Evolutionary conservation across 176 grass and related monocot species (phyloP).

Genomic region (Pharus latifolius): DNA sequence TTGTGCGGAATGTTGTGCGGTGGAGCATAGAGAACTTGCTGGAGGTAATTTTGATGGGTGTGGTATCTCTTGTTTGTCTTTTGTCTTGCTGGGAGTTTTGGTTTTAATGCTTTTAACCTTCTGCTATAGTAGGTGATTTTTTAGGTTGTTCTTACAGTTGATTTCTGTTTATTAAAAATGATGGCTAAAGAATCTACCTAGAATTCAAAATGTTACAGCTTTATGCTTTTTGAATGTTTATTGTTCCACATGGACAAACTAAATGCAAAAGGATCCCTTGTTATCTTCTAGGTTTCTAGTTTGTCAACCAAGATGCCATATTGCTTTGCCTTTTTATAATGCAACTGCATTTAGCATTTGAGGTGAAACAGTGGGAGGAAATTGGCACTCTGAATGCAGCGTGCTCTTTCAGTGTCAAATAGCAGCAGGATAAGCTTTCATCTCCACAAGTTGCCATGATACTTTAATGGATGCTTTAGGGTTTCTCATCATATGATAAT

Average conservation of each 20-base stretch:
- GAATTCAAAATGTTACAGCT: background rate
- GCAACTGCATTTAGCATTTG: background rate
- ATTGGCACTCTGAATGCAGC: background rate
- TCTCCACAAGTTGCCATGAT: background rate
- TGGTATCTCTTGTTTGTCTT: background rate
- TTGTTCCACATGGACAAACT: background rate
- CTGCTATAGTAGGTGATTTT: background rate
- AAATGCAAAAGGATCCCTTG: background rate
- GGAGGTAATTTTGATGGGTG: slow-evolving; percentile 42
- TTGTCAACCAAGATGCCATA: background rate
- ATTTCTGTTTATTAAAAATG: background rate
- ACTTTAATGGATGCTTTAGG: background rate
- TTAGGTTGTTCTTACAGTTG: background rate
- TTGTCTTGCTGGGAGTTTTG: background rate
- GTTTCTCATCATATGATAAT: background rate
- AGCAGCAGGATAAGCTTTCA: background rate
- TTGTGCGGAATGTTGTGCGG: slow-evolving; percentile 78
- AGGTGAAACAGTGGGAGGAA: background rate
- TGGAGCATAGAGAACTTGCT: slow-evolving; percentile 82
- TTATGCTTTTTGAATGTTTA: background rate
- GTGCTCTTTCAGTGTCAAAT: background rate
- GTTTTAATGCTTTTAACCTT: background rate
- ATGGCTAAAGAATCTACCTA: background rate
- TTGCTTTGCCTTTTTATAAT: background rate
- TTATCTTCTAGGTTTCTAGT: background rate